Evolutionary conservation across 2,329 filamentous ascomycete species (phyloP), one percentile per base, ranked within the genome.

Genomic region (Ceratocystis ficicola): DNA sequence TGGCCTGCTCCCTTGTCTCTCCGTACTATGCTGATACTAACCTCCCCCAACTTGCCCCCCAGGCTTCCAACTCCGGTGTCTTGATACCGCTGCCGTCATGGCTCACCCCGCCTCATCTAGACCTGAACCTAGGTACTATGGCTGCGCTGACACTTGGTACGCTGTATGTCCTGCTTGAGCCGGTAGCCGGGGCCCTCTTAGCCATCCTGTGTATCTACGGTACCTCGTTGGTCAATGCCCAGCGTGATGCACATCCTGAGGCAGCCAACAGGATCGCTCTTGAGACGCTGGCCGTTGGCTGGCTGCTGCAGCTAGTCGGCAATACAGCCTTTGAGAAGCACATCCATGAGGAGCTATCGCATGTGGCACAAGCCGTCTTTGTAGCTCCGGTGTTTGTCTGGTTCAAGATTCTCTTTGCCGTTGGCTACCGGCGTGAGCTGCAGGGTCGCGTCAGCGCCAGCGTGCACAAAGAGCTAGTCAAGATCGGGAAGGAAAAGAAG

Each of bases 301-400:
- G 94, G 94, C 78, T 96, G 66, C 80, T 86, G 63, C 94, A 99
- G 74, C 96, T 99, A 73, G 72, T 97, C 63, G 94, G 94, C 32
- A 94, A 99, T 73, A 92, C 91, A 46, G 84, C 82, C 63, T 97
- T 90, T 71, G 94, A 97, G 76, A 85, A 89, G 22, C 85, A 93
- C 64, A 64, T 68, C 41, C 64, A 66, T 25, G 66, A 65, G 22
- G 63, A 65, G 60, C 78, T 97, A 61, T 92, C 97, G 76, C 97
- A 96, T 72, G 77, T 97, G 52, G 81, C 95, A 61, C 94, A 97
- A 76, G 92, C 94, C 32, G 76, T 97, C 69, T 93, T 97, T 72
- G 81, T 97, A 28, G 94, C 94, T 0, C 94, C 94, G 7, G 87
- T 99, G 72, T 99, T 97, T 71, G 93, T 97, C 67, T 99, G 94